Evolutionary conservation across 78 protist species (phyloP), one percentile per base, ranked within the genome.

Genomic region (Dictyostelium firmibasis): DNA sequence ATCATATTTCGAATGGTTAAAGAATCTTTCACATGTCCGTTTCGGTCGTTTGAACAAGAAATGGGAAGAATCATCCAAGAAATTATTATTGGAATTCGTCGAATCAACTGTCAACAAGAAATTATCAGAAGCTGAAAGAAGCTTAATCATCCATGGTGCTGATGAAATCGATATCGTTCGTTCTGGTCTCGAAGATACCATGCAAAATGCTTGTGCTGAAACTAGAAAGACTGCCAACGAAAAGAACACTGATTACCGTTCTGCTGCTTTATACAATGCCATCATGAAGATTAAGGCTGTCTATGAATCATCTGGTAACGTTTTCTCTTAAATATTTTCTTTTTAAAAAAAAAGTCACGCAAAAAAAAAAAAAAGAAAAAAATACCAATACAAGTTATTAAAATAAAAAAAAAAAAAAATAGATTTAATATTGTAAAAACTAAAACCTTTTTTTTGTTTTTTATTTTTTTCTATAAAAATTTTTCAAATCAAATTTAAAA

Each of bases 1-100:
- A 25, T 96, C 98, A 11, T 97, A 97, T 91, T 97, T 97, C 64
- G 98, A 97, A 85, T 97, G 98, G 98, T 93, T 97, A 67, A 97
- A 97, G 97, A 97, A 97, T 96, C 85, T 97, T 76, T 70, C 93
- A 0, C 98, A 92, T 67, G 91, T 87, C 64, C 86, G 95, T 84
- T 96, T 96, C 84, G 89, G 97, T 74, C 38, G 96, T 36, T 76
- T 88, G 84, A 97, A 86, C 96, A 93, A 91, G 94, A 96, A 93
- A 91, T 96, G 96, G 96, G 98, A 97, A 86, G 97, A 96, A 85
- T 91, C 93, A 38, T 70, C 85, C 75, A 96, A 96, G 97, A 69
- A 85, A 85, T 41, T 87, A 35, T 94, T 97, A 33, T 79, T 97
- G 33, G 86, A 85, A 44, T 84, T 93, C 25, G 92, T 97, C 35